Conservation (phyloP, 306 rosid genomes). For the Canavalia gladiata region DNA sequence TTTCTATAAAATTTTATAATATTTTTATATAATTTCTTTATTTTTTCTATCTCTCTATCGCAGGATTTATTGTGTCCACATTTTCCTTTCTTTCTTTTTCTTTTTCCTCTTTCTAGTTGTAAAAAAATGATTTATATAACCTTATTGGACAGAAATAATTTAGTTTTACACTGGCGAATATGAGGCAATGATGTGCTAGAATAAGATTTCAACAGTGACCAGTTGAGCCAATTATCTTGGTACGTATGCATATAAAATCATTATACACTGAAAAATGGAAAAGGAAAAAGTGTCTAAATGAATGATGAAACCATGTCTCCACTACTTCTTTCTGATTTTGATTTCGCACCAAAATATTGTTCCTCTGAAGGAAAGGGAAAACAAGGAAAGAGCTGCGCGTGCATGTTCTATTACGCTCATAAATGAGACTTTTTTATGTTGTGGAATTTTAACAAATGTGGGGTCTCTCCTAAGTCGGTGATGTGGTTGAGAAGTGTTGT, state of each 20-base stretch:
- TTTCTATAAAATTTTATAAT: no score
- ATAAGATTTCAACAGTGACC: constrained; percentile 7
- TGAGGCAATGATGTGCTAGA: background rate
- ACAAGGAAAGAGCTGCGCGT: constrained; percentile 32
- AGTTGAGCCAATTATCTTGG: constrained; percentile 1
- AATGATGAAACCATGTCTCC: constrained; percentile 12
- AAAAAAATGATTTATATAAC: no score
- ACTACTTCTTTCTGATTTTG: constrained; percentile 36
- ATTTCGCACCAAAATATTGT: constrained; percentile 20
- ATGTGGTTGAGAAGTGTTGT: constrained; percentile 22
- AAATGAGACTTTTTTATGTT: constrained; percentile 21
- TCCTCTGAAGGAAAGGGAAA: background rate
- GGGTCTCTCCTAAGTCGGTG: constrained; percentile 19
- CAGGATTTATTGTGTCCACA: no score
- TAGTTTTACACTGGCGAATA: background rate
- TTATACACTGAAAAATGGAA: background rate
- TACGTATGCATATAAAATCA: constrained; percentile 5
- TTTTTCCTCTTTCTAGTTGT: no score
- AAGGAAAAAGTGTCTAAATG: constrained; percentile 4
- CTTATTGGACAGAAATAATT: background rate
- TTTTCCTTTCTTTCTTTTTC: no score
- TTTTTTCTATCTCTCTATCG: no score
- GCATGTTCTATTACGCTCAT: constrained; percentile 41
- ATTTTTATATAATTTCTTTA: no score
- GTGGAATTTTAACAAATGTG: background rate